Evolutionary conservation across 129 eudicot genomes (phyloP).

Genomic region (Chrysanthemum lavandulifolium): DNA sequence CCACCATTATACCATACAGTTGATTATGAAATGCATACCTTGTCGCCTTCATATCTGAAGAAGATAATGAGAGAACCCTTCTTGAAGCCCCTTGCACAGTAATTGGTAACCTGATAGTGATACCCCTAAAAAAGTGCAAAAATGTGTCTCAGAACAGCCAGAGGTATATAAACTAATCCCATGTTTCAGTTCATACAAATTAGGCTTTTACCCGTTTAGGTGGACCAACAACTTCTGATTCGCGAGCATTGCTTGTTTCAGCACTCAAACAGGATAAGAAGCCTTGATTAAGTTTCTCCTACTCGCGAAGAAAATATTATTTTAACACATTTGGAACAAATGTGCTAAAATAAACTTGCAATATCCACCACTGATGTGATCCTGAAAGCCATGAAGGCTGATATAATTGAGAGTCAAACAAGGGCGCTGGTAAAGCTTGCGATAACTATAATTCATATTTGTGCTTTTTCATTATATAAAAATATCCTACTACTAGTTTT

Average conservation of each 20-base stretch:
- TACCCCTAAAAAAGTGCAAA: slow-evolving; percentile 32
- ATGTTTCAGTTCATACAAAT: not conserved
- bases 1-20: not conserved
- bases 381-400: slow-evolving; percentile 32
- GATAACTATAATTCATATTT: not conserved
- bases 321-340: slow-evolving; percentile 15
- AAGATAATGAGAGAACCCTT: slow-evolving; percentile 38
- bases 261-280: not conserved
- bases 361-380: slow-evolving; percentile 25
- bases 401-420: slow-evolving; percentile 7
- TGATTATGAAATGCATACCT: slow-evolving; percentile 30
- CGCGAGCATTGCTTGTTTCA: slow-evolving; percentile 35
- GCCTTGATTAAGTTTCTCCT: not conserved
- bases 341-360: slow-evolving; percentile 21
- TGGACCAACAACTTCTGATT: slow-evolving; percentile 46
- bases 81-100: slow-evolving; percentile 40
- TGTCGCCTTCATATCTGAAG: slow-evolving; percentile 36
- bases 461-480: not conserved
- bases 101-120: slow-evolving; percentile 41
- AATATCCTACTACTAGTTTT: too few relatives aligned
- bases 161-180: slow-evolving; percentile 9
- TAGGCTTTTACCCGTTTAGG: slow-evolving; percentile 31
- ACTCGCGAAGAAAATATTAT: slow-evolving; percentile 1
- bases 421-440: not conserved
- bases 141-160: slow-evolving; percentile 4